Evolutionary conservation across 306 rosid species (phyloP).

Genomic region (Quercus ilex): DNA sequence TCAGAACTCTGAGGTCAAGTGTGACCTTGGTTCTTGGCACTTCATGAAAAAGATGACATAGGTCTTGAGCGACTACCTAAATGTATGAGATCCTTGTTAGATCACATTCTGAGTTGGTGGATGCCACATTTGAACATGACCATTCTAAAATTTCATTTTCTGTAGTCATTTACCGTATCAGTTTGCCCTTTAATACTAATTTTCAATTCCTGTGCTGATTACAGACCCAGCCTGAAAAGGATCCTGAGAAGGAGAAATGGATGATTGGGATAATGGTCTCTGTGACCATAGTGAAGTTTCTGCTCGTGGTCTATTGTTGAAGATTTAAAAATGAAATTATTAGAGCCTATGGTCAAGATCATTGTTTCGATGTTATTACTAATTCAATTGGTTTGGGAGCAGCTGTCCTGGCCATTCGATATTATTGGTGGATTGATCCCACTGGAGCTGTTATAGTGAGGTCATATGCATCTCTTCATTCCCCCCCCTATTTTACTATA

Average conservation of each 20-base stretch:
- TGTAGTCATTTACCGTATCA: too few species aligned
- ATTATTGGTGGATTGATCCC: conserved; percentile 38
- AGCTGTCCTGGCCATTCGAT: conserved; percentile 46
- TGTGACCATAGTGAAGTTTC: conserved; percentile 70
- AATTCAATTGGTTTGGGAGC: conserved; percentile 81
- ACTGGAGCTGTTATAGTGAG: conserved; percentile 36
- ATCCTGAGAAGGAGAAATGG: conserved; percentile 38
- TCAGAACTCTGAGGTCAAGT: too few species aligned
- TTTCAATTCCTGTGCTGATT: too few species aligned
- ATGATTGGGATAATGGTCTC: conserved; percentile 60
- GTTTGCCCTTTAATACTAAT: too few species aligned
- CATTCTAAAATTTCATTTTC: too few species aligned
- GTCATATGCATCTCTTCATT: neutral
- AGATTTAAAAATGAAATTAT: conserved; percentile 42
- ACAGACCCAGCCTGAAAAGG: conserved; percentile 7
- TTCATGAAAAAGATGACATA: too few species aligned
- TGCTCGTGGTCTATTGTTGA: conserved; percentile 55
- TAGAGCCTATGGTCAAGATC: conserved; percentile 73
- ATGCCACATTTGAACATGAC: too few species aligned
- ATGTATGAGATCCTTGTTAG: too few species aligned
- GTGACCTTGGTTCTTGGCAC: too few species aligned
- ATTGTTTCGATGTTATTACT: conserved; percentile 66
- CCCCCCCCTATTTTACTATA: too few species aligned
- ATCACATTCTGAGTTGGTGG: too few species aligned
- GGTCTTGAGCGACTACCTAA: too few species aligned